A percentile compares a stretch with the other conserved stretches of the same genome.
Evolutionary conservation across 106 monocot genomes (phyloP).

Genomic region (Apostasia shenzhenica): DNA sequence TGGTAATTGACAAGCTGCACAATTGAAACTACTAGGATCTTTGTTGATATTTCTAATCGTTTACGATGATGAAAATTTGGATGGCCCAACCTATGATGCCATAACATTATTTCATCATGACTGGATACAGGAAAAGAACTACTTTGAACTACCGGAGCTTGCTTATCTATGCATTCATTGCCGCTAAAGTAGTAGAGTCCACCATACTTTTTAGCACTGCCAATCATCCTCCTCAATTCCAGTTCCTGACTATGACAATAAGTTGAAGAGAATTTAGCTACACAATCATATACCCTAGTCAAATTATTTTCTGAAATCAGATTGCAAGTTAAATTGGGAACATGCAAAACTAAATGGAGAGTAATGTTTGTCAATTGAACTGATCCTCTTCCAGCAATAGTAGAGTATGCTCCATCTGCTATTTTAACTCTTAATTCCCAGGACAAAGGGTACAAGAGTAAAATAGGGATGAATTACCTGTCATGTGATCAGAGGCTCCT

Average conservation of each 20-base stretch:
- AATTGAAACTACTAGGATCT: neutral
- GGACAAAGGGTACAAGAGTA: neutral
- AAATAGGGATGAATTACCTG: neutral
- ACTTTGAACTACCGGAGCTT: neutral
- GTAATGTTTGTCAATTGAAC: neutral
- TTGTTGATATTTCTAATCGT: neutral
- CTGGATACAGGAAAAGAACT: neutral
- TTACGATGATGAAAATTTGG: neutral
- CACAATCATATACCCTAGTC: neutral
- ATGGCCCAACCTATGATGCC: neutral
- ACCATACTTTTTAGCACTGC: too few species aligned
- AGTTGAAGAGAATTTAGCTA: neutral
- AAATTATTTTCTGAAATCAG: neutral
- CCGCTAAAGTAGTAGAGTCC: neutral
- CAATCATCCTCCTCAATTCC: neutral
- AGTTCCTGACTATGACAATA: neutral
- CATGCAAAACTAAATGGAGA: neutral
- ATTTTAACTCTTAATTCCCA: neutral
- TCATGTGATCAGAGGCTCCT: neutral
- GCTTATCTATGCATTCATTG: neutral
- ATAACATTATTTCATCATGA: slow-evolving; percentile 2
- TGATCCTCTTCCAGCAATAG: neutral
- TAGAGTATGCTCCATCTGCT: neutral
- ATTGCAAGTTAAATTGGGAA: neutral
- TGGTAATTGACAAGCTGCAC: neutral